These are phyloP conservation scores for Smithsoniella earleae DNA, from an alignment of 163 green algal genomes.

Conservation along the genomic window DNA sequence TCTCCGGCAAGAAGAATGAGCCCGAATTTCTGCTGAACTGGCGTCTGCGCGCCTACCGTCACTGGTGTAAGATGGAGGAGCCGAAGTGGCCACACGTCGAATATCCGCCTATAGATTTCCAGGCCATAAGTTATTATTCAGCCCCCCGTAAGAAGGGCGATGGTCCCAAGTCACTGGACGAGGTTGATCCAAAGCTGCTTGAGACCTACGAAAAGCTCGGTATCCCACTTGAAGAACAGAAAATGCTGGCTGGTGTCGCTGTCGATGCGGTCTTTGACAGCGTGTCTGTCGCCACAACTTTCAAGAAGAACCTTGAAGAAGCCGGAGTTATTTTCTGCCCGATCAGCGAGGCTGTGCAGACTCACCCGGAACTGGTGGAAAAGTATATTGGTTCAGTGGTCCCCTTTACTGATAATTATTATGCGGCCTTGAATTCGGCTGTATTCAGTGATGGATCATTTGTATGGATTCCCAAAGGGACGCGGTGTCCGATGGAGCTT, in stretches of 20 bases:
- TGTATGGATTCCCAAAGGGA: conserved; percentile 94
- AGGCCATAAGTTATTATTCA: conserved; percentile 89
- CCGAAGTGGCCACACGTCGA: conserved; percentile 88
- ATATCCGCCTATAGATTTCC: conserved; percentile 71
- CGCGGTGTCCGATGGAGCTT: conserved; percentile 93
- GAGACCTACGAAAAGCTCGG: conserved; percentile 94
- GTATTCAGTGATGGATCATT: conserved; percentile 98
- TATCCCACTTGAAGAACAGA: conserved; percentile 96
- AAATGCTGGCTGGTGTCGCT: conserved; percentile 90
- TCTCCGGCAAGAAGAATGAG: conserved; percentile 96
- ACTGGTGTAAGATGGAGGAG: conserved; percentile 96
- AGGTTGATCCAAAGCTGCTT: conserved; percentile 95
- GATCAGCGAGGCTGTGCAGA: conserved; percentile 88
- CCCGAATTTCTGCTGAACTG: conserved; percentile 98
- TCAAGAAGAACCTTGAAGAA: conserved; percentile 85
- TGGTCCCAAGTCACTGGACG: conserved; percentile 72
- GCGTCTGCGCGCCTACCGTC: conserved; percentile 65
- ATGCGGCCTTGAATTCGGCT: conserved; percentile 90
- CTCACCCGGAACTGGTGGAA: conserved; percentile 92
- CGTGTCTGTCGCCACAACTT: conserved; percentile 97
- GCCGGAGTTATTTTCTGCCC: conserved; percentile 93
- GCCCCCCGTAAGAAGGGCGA: conserved; percentile 83
- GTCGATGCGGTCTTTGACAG: conserved; percentile 97
- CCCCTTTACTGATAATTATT: conserved; percentile 87
- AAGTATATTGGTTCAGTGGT: conserved; percentile 94